Conservation (phyloP, 1,284 basidiomycete species). For the Malassezia dermatis region DNA sequence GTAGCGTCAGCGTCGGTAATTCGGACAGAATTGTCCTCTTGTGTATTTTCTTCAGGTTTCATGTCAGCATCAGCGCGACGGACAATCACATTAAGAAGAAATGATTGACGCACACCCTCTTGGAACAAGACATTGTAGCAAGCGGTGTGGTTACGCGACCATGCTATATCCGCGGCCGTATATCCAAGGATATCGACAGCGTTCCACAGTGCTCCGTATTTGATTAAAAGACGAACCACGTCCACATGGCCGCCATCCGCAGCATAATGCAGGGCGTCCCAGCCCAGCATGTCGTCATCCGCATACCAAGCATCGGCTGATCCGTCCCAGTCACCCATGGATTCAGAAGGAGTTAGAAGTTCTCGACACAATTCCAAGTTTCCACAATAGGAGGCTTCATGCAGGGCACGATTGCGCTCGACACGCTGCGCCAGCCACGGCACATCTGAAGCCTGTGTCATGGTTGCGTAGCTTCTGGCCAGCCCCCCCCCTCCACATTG, state of each 20-base stretch:
- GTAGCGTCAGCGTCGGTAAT: constrained; percentile 32
- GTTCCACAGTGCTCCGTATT: constrained; percentile 85
- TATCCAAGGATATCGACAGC: constrained; percentile 32
- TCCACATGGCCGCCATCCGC: constrained; percentile 61
- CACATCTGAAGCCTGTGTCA: not conserved
- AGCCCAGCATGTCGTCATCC: constrained; percentile 55
- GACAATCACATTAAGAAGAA: constrained; percentile 29
- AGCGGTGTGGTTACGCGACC: constrained; percentile 30
- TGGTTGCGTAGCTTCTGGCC: not conserved
- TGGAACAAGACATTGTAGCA: constrained; percentile 34
- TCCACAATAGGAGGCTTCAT: constrained; percentile 26
- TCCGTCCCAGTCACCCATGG: constrained; percentile 51
- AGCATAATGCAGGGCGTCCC: constrained; percentile 77
- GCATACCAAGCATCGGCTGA: constrained; percentile 83
- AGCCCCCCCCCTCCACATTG: not conserved
- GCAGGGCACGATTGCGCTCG: constrained; percentile 26
- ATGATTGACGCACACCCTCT: constrained; percentile 48
- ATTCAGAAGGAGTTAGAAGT: constrained; percentile 17
- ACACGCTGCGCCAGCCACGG: constrained; percentile 15
- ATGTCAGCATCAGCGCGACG: constrained; percentile 26
- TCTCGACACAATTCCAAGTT: constrained; percentile 20
- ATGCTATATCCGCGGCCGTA: constrained; percentile 42
- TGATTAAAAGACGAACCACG: constrained; percentile 60
- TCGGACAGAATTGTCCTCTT: constrained; percentile 35
- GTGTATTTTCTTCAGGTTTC: constrained; percentile 12